Evolutionary conservation across 257 asterid species (phyloP), one percentile per base, ranked within the genome.

Genomic region (Linderniella brevidens): DNA sequence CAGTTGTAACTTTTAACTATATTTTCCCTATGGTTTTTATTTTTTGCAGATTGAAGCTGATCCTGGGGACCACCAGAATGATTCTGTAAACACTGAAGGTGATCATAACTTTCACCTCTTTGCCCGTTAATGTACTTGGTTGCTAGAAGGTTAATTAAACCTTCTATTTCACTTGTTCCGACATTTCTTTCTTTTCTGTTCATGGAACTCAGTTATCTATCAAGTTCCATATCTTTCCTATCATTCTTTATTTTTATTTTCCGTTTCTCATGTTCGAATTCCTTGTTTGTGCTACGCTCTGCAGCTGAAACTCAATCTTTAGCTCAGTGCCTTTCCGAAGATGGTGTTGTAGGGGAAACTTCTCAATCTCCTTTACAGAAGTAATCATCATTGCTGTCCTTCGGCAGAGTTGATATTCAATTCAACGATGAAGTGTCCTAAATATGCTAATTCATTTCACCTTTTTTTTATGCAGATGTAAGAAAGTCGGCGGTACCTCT

Each of bases 61-160:
- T 59, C 57, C 58, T 17, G 64, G 46, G 53, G 67, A 63, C 51
- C 47, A 25, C 46, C 68, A 65, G 15, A 65, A 53, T 13, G 54
- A 60, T 60, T 63, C 64, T 62, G 16, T 15, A 47, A 58, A 53
- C 48, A 65, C 48, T 53, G 83, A 78, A 81, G 96, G 98, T 81
- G 46, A 9, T 5, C 4, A 45, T 45, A n/a, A n/a, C n/a, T n/a
- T n/a, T n/a, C n/a, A n/a, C n/a, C 49, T n/a, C 4, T 19, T 8
- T 3, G 15, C 18, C 20, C 18, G 10, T 4, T 45, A 8, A 4
- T 17, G 5, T 6, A 45, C 14, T 45, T 45, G 15, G 4, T 45
- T 16, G 19, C 51, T 17, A 5, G 14, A 3, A 1, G 17, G 18
- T 43, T 9, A 13, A 13, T 12, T 3, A 11, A 3, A 8, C 16